These are phyloP conservation scores for Xerocomellus amylosporus DNA, from an alignment of 768 basidiomycete species.

Conservation along the genomic window DNA sequence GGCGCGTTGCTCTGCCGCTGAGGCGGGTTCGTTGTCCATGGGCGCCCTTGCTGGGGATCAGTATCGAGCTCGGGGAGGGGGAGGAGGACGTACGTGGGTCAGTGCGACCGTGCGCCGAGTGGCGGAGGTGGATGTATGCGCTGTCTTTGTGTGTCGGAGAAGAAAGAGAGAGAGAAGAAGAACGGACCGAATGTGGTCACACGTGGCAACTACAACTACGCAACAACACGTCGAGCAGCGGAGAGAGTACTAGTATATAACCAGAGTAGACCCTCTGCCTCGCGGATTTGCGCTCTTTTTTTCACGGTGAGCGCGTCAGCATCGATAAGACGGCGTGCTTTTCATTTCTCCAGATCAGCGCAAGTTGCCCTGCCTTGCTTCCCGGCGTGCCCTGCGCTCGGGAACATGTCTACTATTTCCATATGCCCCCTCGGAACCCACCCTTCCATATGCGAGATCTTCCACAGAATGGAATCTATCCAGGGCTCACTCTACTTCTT, in stretches of 20 bases:
- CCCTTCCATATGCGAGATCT: conserved; percentile 13
- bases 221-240: neutral
- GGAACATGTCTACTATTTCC: conserved; percentile 20
- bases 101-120: conserved; percentile 3
- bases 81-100: conserved; percentile 5
- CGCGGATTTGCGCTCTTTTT: conserved; percentile 20
- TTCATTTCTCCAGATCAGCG: conserved; percentile 34
- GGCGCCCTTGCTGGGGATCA: neutral
- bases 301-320: conserved; percentile 9
- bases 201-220: conserved; percentile 9
- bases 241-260: too few relatives aligned
- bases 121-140: conserved; percentile 13
- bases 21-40: conserved; percentile 39
- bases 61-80: neutral
- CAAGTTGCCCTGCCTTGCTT: conserved; percentile 19
- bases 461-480: conserved; percentile 22
- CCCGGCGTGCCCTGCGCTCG: conserved; percentile 17
- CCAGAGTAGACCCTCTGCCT: conserved; percentile 21
- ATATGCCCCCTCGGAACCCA: conserved; percentile 16
- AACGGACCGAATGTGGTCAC: conserved; percentile 13
- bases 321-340: conserved; percentile 30
- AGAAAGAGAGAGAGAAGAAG: neutral
- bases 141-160: conserved; percentile 2
- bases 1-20: conserved; percentile 76
- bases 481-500: conserved; percentile 7